Evolutionary conservation across 371 early-diverging fungal genomes (phyloP).

Genomic region (Apophysomyces variabilis): DNA sequence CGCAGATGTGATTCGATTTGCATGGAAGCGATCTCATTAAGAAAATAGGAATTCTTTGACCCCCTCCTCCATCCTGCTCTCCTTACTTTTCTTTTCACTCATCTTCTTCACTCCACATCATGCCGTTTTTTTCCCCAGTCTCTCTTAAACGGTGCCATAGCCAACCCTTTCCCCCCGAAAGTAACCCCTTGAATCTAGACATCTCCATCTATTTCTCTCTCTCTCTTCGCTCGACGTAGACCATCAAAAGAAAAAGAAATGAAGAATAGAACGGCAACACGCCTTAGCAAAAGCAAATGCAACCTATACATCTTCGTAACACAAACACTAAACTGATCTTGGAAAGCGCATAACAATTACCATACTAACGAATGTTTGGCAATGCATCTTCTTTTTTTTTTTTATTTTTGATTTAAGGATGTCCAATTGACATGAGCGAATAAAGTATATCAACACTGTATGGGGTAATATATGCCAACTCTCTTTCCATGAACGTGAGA

Average conservation of each 20-base stretch:
- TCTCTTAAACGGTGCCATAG: neutral
- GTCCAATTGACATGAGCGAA: no score
- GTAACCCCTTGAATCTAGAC: conserved; percentile 6
- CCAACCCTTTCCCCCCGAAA: neutral
- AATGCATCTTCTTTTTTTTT: no score
- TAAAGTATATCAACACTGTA: no score
- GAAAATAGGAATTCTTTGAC: neutral
- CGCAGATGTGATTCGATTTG: neutral
- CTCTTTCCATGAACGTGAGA: no score
- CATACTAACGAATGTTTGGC: no score
- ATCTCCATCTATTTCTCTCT: neutral
- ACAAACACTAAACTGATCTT: neutral
- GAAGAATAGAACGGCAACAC: neutral
- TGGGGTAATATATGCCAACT: no score
- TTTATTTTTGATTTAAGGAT: no score
- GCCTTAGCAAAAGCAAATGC: no score
- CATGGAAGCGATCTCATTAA: neutral
- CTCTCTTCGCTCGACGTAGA: neutral
- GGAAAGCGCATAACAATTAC: no score
- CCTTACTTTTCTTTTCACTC: neutral
- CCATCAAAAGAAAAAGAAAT: neutral
- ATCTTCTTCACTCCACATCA: neutral
- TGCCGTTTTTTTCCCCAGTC: neutral
- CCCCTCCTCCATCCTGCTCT: neutral
- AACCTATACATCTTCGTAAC: neutral